Evolutionary conservation across 805 yeast species (phyloP).

Genomic region (Zygosaccharomyces lentus): DNA sequence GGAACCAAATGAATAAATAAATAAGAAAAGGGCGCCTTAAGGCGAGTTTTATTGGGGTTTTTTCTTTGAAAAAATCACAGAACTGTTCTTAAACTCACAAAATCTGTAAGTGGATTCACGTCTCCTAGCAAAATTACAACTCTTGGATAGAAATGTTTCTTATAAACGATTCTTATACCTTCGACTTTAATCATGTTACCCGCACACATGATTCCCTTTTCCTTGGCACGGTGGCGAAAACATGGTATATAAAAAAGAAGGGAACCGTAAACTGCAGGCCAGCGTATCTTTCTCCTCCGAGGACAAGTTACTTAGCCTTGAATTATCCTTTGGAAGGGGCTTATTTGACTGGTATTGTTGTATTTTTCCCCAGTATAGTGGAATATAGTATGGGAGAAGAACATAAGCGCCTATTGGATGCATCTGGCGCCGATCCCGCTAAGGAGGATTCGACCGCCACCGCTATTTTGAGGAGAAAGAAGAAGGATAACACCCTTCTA

Average conservation of each 20-base stretch:
- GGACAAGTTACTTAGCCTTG: neutral
- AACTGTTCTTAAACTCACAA: too few species aligned
- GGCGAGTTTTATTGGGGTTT: too few species aligned
- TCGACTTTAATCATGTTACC: neutral
- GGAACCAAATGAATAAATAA: too few species aligned
- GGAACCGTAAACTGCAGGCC: conserved; percentile 1
- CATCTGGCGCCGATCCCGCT: conserved; percentile 59
- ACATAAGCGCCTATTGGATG: conserved; percentile 49
- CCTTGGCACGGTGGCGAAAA: conserved; percentile 7
- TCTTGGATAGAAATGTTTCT: neutral
- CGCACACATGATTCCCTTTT: conserved; percentile 4
- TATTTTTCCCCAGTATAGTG: neutral
- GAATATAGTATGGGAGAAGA: conserved; percentile 33
- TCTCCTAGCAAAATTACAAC: neutral
- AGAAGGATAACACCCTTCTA: conserved; percentile 91
- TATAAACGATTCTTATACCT: neutral
- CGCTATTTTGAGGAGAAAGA: conserved; percentile 93
- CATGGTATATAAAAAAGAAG: conserved; percentile 6
- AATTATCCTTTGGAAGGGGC: neutral
- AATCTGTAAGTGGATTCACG: too few species aligned
- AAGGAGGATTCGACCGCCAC: conserved; percentile 82
- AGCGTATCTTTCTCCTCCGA: neutral
- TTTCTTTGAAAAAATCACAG: too few species aligned
- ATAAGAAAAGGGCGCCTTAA: too few species aligned
- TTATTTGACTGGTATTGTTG: neutral